These are phyloP conservation scores for Phlebiopsis gigantea DNA, from an alignment of 768 basidiomycete species.

Conservation along the genomic window DNA sequence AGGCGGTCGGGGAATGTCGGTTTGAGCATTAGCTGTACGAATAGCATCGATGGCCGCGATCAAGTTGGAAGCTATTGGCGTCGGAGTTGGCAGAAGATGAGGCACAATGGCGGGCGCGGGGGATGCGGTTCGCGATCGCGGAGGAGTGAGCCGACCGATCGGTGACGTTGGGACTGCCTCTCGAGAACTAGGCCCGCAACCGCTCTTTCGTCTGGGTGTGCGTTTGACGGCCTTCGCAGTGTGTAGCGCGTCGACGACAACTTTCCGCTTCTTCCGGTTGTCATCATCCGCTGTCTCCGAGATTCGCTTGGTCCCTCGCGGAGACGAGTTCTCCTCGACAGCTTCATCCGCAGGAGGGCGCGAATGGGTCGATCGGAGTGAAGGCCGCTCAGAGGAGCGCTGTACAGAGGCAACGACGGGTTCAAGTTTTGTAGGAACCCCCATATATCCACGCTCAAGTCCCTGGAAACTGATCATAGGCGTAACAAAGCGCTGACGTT, in stretches of 20 bases:
- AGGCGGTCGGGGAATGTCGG: not conserved
- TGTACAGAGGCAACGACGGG: not conserved
- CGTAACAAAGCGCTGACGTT: not conserved
- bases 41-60: too few species aligned
- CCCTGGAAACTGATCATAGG: not conserved
- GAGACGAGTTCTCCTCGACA: not conserved
- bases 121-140: not conserved
- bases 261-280: not conserved
- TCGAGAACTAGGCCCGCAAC: not conserved
- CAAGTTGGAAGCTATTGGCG: too few species aligned
- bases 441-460: not conserved
- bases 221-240: not conserved
- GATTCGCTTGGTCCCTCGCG: not conserved
- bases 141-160: not conserved
- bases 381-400: not conserved
- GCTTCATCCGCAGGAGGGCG: not conserved
- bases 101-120: not conserved
- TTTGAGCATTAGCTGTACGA: too few species aligned
- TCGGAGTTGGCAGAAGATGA: not conserved
- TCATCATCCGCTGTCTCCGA: not conserved
- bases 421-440: not conserved
- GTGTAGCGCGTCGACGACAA: not conserved
- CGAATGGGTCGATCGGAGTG: not conserved
- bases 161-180: not conserved
- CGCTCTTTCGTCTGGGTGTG: not conserved